phyloP scores from a whole-genome alignment of 1,139 yeast species.

The Candida tunisiensis region DNA sequence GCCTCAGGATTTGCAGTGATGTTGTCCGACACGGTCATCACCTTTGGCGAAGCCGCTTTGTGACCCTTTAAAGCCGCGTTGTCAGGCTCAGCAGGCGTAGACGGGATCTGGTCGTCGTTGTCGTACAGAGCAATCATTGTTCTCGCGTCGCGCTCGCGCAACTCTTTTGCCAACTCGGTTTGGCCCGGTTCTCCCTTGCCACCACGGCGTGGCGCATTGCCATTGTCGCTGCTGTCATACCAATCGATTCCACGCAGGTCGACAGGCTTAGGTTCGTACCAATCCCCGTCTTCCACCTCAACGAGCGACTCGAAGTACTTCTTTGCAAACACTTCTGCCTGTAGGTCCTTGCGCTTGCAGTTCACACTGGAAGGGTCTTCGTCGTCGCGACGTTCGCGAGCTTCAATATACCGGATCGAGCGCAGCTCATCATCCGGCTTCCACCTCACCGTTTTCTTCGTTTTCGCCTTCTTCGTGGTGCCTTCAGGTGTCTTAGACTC shows the following conservation, averaged over 20 bases:
- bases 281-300: no score
- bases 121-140: slow-evolving; percentile 12
- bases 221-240: slow-evolving; percentile 5
- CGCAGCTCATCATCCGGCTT: slow-evolving; percentile 20
- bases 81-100: slow-evolving; percentile 14
- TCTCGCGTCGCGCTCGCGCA: slow-evolving; percentile 12
- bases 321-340: slow-evolving; percentile 14
- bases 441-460: slow-evolving; percentile 20
- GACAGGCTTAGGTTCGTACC: slow-evolving; percentile 15
- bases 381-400: slow-evolving; percentile 24
- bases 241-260: slow-evolving; percentile 7
- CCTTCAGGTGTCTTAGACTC: no score
- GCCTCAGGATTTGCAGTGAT: no score
- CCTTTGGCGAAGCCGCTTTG: slow-evolving; percentile 2
- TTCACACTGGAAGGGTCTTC: slow-evolving; percentile 8
- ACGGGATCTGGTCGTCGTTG: slow-evolving; percentile 13
- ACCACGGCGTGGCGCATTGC: slow-evolving; percentile 13
- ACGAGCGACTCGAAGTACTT: no score
- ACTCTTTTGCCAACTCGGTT: slow-evolving; percentile 12
- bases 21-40: no score
- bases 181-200: slow-evolving; percentile 13
- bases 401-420: slow-evolving; percentile 27
- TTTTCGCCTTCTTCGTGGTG: slow-evolving; percentile 8
- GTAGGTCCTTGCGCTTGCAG: slow-evolving; percentile 15
- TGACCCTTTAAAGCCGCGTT: neutral